Conservation (phyloP, 73 alveolate species). For the Halteria grandinella region DNA sequence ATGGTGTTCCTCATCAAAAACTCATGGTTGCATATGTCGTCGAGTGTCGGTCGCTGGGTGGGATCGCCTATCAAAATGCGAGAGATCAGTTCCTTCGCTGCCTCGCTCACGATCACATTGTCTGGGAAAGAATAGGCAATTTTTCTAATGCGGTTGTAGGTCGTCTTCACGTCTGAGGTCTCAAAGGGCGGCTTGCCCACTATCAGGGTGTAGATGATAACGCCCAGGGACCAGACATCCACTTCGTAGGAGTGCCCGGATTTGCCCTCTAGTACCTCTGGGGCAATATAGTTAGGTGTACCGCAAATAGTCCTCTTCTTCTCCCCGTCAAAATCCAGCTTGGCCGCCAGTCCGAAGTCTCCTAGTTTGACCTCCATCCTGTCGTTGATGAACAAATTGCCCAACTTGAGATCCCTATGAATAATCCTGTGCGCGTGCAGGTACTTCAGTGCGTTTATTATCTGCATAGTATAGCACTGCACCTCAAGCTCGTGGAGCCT, state of each 20-base stretch:
- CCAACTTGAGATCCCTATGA: conserved; percentile 97
- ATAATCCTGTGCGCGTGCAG: conserved; percentile 94
- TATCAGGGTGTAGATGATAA: conserved; percentile 90
- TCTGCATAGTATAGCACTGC: conserved; percentile 88
- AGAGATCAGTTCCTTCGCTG: conserved; percentile 89
- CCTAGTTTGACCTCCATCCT: conserved; percentile 52
- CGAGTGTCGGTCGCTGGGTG: too few species aligned
- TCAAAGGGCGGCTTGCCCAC: conserved; percentile 98
- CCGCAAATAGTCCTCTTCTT: conserved; percentile 98
- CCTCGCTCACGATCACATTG: conserved; percentile 85
- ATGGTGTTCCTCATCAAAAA: too few species aligned
- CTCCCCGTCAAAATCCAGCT: conserved; percentile 95
- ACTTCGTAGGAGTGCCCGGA: conserved; percentile 98
- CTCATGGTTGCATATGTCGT: too few species aligned
- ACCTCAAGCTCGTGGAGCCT: conserved; percentile 94
- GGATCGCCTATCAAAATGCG: conserved; percentile 84
- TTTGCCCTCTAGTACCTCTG: conserved; percentile 94
- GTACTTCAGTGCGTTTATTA: conserved; percentile 91
- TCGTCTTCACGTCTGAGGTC: conserved; percentile 89
- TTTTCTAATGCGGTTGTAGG: conserved; percentile 90
- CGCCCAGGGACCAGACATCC: conserved; percentile 98
- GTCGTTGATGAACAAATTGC: conserved; percentile 93
- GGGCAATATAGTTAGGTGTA: conserved; percentile 98
- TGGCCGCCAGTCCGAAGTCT: not conserved
- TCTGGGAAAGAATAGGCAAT: conserved; percentile 91